Conservation (phyloP, 331 rosid species). For the Phaseolus coccineus region DNA sequence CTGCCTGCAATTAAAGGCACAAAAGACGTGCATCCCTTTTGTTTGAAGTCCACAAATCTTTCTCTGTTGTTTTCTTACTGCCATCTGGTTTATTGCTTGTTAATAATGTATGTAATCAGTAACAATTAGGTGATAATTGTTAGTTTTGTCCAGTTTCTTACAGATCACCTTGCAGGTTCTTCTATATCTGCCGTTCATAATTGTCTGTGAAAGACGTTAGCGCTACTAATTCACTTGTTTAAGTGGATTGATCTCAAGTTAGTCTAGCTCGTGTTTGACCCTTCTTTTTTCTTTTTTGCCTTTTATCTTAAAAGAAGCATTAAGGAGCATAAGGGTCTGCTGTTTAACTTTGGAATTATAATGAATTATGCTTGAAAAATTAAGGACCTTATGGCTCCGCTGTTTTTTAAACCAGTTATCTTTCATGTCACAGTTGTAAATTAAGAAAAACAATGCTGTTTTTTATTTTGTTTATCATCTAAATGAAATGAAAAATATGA, state of each 20-base stretch:
- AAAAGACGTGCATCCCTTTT: neutral
- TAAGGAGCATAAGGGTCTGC: neutral
- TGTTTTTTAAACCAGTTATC: too few species aligned
- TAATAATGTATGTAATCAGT: too few species aligned
- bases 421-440: neutral
- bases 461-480: neutral
- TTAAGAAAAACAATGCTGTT: neutral
- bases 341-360: neutral
- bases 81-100: neutral
- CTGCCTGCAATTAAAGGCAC: too few species aligned
- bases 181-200: neutral
- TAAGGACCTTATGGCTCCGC: too few species aligned
- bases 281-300: too few species aligned
- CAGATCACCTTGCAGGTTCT: slow-evolving; percentile 2
- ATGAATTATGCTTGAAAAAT: too few species aligned
- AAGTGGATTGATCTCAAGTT: neutral
- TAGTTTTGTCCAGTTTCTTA: neutral
- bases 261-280: neutral
- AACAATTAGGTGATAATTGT: too few species aligned
- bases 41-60: neutral
- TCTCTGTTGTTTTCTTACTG: neutral
- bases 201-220: neutral
- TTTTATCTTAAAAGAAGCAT: too few species aligned
- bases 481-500: neutral
- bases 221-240: neutral